Percentiles rank a stretch among this genome's conserved stretches.
Conservation (phyloP, 306 rosid genomes). For the Crataegus laevigata region DNA sequence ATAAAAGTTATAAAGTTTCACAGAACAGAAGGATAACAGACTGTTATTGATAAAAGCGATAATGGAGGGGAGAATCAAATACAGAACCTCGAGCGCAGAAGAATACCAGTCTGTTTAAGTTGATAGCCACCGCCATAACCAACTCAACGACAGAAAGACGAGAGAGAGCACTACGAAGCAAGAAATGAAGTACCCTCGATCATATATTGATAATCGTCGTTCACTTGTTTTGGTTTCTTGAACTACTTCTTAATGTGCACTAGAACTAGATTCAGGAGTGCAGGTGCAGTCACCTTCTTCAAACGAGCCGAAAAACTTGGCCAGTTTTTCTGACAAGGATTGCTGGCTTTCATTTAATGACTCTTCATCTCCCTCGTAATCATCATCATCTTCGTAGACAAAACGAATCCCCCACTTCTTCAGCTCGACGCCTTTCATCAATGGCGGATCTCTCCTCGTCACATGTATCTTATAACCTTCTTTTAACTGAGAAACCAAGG, state of each 20-base stretch:
- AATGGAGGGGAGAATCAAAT: no score
- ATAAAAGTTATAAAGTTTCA: no score
- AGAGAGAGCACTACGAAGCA: background rate
- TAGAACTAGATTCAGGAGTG: background rate
- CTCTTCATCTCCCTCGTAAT: constrained; percentile 54
- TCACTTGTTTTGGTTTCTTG: background rate
- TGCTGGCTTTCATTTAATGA: constrained; percentile 22
- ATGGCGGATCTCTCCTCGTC: constrained; percentile 25
- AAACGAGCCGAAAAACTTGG: constrained; percentile 24
- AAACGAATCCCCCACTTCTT: constrained; percentile 39
- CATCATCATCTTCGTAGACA: constrained; percentile 56
- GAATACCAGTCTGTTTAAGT: no score
- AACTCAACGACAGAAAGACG: background rate
- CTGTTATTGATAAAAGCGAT: no score
- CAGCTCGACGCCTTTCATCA: constrained; percentile 37
- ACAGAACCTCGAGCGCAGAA: no score
- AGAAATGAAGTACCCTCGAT: background rate
- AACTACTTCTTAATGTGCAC: background rate
- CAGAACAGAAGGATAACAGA: no score
- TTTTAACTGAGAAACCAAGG: constrained; percentile 19
- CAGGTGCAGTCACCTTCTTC: background rate
- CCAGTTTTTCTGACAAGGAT: constrained; percentile 48
- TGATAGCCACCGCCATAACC: background rate
- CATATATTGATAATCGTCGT: background rate
- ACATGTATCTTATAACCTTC: constrained; percentile 39